A percentile compares a stretch with the other conserved stretches of the same genome.
These are phyloP conservation scores for Boletus speciosus DNA, from an alignment of 768 basidiomycete species.

Conservation along the genomic window DNA sequence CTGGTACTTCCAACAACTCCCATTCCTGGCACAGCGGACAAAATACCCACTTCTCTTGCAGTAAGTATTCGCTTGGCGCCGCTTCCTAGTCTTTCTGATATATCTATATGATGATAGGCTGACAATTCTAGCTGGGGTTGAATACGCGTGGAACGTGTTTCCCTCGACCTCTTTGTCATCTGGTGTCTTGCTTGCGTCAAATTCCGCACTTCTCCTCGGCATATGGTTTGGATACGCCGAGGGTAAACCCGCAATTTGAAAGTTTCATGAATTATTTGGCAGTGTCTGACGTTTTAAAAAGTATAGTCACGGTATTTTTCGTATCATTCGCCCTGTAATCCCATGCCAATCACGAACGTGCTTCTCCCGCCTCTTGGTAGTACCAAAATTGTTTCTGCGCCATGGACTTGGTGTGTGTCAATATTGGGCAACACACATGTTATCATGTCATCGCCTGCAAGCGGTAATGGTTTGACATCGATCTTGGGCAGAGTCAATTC, in stretches of 20 bases:
- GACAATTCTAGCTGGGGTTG: conserved; percentile 55
- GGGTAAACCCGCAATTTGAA: conserved; percentile 25
- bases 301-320: not conserved
- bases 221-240: conserved; percentile 50
- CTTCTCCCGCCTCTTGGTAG: conserved; percentile 79
- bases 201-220: conserved; percentile 52
- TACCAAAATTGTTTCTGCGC: conserved; percentile 77
- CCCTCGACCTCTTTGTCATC: conserved; percentile 77
- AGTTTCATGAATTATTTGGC: not conserved
- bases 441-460: conserved; percentile 52
- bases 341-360: conserved; percentile 80
- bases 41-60: conserved; percentile 57
- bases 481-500: conserved; percentile 75
- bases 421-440: conserved; percentile 57
- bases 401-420: conserved; percentile 83
- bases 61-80: conserved; percentile 38
- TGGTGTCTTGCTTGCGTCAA: conserved; percentile 45
- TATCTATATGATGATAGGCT: conserved; percentile 42
- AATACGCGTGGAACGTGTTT: conserved; percentile 87
- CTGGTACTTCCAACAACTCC: conserved; percentile 93
- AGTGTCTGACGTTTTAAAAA: not conserved
- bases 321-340: conserved; percentile 28
- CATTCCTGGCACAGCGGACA: conserved; percentile 77
- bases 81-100: not conserved
- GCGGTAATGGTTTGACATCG: conserved; percentile 55